A percentile compares a stretch with the other conserved stretches of the same genome.
phyloP scores from a whole-genome alignment of 2,329 filamentous ascomycete genomes.

The Fusarium udum region DNA sequence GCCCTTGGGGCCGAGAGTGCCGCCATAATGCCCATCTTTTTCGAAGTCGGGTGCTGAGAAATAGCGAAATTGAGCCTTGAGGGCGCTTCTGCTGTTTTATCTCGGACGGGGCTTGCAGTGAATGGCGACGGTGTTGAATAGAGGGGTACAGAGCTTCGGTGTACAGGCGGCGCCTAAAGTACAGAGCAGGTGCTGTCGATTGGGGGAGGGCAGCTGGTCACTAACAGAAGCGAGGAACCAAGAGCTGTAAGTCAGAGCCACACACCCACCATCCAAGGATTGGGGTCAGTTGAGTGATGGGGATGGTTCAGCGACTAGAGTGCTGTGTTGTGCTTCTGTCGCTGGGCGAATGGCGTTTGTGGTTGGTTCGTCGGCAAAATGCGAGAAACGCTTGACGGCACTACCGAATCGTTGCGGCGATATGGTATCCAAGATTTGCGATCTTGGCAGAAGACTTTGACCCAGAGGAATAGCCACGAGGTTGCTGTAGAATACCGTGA shows the following conservation, averaged over 20 bases:
- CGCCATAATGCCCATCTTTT: conserved; percentile 36
- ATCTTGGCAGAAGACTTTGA: conserved; percentile 15
- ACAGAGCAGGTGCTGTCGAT: conserved; percentile 19
- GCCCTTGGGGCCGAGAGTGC: conserved; percentile 38
- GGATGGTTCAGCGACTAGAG: conserved; percentile 26
- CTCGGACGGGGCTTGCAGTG: conserved; percentile 16
- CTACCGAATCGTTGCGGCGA: conserved; percentile 29
- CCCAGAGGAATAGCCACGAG: conserved; percentile 16
- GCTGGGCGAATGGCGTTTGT: conserved; percentile 20
- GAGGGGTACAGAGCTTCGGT: conserved; percentile 37
- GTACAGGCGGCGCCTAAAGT: conserved; percentile 37
- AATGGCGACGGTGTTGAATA: conserved; percentile 15
- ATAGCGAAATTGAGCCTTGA: conserved; percentile 7
- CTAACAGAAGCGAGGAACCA: conserved; percentile 39
- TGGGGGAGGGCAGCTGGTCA: conserved; percentile 37
- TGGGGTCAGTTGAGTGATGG: conserved; percentile 28
- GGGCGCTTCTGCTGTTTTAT: conserved; percentile 32
- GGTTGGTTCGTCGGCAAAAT: conserved; percentile 36
- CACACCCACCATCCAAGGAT: conserved; percentile 39
- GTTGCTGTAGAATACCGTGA: conserved; percentile 25
- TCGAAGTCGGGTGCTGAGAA: not conserved
- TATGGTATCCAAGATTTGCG: conserved; percentile 19
- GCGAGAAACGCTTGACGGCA: conserved; percentile 30
- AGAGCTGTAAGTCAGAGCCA: conserved; percentile 29
- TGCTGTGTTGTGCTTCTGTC: conserved; percentile 19